These are phyloP conservation scores for Coniferiporia weirii DNA, from an alignment of 1,284 basidiomycete genomes.

Conservation along the genomic window DNA sequence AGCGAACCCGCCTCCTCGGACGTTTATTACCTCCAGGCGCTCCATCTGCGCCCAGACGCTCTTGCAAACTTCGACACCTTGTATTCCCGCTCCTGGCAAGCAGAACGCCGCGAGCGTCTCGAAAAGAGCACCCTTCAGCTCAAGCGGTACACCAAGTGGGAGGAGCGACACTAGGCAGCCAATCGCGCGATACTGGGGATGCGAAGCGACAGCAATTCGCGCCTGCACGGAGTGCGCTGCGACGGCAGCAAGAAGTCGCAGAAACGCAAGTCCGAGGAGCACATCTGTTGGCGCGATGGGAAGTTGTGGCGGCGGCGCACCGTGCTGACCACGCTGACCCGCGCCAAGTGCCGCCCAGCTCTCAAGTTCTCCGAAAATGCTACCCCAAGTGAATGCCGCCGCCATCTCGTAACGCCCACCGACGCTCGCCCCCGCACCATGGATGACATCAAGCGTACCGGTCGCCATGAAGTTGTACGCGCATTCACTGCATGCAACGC, in stretches of 20 bases:
- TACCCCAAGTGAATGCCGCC: slow-evolving; percentile 15
- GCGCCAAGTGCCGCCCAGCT: slow-evolving; percentile 28
- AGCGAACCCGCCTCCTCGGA: slow-evolving; percentile 40
- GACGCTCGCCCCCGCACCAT: slow-evolving; percentile 39
- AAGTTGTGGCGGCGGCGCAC: slow-evolving; percentile 32
- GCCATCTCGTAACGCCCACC: slow-evolving; percentile 18
- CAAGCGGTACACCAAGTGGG: slow-evolving; percentile 79
- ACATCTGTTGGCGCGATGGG: slow-evolving; percentile 72
- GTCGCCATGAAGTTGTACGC: slow-evolving; percentile 82
- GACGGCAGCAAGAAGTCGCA: slow-evolving; percentile 77
- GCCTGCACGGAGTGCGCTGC: slow-evolving; percentile 75
- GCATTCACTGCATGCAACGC: slow-evolving; percentile 77
- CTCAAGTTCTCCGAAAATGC: slow-evolving; percentile 20
- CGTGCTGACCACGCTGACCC: slow-evolving; percentile 28
- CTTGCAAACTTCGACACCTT: slow-evolving; percentile 76
- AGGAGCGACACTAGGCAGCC: slow-evolving; percentile 75
- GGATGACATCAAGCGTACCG: slow-evolving; percentile 57
- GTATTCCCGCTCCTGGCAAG: slow-evolving; percentile 62
- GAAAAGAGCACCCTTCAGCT: slow-evolving; percentile 86
- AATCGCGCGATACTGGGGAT: slow-evolving; percentile 76
- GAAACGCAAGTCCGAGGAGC: slow-evolving; percentile 73
- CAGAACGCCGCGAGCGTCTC: slow-evolving; percentile 85
- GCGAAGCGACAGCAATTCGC: slow-evolving; percentile 72
- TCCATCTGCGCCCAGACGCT: slow-evolving; percentile 84
- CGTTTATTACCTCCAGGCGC: slow-evolving; percentile 77